phyloP scores from a whole-genome alignment of 2,329 filamentous ascomycete species.

The Aureobasidium sp. region DNA sequence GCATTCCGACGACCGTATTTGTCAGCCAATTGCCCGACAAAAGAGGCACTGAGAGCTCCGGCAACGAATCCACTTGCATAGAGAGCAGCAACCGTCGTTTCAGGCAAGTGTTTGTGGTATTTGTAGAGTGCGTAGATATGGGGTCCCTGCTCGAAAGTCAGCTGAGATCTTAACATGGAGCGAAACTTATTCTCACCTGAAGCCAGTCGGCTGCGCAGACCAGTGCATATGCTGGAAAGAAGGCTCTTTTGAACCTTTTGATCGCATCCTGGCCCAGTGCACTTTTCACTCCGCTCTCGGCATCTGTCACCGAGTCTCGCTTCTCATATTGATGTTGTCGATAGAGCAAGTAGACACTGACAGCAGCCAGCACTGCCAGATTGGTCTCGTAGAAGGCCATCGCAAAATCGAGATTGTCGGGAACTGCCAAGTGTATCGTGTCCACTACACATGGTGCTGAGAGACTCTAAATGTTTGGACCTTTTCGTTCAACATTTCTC shows the following conservation, averaged over 20 bases:
- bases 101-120: slow-evolving; percentile 53
- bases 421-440: background rate
- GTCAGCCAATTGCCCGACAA: slow-evolving; percentile 56
- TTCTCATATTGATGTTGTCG: slow-evolving; percentile 23
- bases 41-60: slow-evolving; percentile 53
- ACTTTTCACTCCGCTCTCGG: slow-evolving; percentile 29
- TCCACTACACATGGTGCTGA: background rate
- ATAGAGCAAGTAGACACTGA: slow-evolving; percentile 27
- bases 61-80: slow-evolving; percentile 57
- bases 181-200: slow-evolving; percentile 35
- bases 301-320: slow-evolving; percentile 17
- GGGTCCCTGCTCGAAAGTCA: slow-evolving; percentile 38
- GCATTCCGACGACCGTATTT: slow-evolving; percentile 57
- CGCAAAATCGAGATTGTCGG: background rate
- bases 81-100: slow-evolving; percentile 50
- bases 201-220: slow-evolving; percentile 54
- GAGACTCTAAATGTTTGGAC: background rate
- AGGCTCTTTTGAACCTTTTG: slow-evolving; percentile 43
- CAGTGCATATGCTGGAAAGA: slow-evolving; percentile 50
- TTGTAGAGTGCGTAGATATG: slow-evolving; percentile 61
- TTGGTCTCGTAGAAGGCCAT: slow-evolving; percentile 31
- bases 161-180: background rate
- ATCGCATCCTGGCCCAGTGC: slow-evolving; percentile 33
- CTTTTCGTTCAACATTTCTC: slow-evolving; percentile 10
- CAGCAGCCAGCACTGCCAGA: slow-evolving; percentile 27